phyloP scores from a whole-genome alignment of 352 stramenopile species.

The Globisporangium orthogonon region DNA sequence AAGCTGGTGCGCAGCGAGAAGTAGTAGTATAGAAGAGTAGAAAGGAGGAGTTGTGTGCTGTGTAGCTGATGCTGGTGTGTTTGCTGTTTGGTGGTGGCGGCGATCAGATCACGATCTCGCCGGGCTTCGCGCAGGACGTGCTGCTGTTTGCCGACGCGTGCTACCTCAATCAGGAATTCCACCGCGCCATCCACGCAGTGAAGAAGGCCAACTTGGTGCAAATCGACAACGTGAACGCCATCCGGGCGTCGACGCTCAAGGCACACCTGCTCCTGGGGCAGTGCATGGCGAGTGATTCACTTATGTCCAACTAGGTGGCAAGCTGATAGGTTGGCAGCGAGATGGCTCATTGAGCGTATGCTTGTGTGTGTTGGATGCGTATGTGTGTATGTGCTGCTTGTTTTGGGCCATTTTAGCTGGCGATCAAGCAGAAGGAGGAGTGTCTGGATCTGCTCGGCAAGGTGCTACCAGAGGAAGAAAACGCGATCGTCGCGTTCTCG shows the following conservation, averaged over 20 bases:
- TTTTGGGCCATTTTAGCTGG: conserved; percentile 24
- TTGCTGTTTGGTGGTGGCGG: too few relatives aligned
- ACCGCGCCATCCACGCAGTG: conserved; percentile 73
- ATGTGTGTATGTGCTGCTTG: too few relatives aligned
- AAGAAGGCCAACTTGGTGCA: conserved; percentile 40
- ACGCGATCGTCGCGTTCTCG: conserved; percentile 45
- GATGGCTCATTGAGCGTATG: too few relatives aligned
- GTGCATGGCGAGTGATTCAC: conserved; percentile 41
- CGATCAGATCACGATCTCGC: conserved; percentile 43
- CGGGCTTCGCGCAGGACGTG: conserved; percentile 33
- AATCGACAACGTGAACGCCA: conserved; percentile 17
- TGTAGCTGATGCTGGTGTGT: too few relatives aligned
- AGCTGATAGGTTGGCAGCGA: too few relatives aligned
- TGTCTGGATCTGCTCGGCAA: conserved; percentile 62
- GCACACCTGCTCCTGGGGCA: conserved; percentile 57
- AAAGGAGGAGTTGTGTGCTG: too few relatives aligned
- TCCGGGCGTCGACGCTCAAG: conserved; percentile 25
- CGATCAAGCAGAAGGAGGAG: conserved; percentile 81
- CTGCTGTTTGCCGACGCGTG: conserved; percentile 78
- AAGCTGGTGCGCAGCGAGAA: conserved; percentile 36
- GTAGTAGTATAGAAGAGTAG: too few relatives aligned
- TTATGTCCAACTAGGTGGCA: too few relatives aligned
- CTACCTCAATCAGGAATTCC: conserved; percentile 58
- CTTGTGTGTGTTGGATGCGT: too few relatives aligned
- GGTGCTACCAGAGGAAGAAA: conserved; percentile 55